These are phyloP conservation scores for Cercospora sp. DNA, from an alignment of 2,329 filamentous ascomycete species.

Conservation along the genomic window DNA sequence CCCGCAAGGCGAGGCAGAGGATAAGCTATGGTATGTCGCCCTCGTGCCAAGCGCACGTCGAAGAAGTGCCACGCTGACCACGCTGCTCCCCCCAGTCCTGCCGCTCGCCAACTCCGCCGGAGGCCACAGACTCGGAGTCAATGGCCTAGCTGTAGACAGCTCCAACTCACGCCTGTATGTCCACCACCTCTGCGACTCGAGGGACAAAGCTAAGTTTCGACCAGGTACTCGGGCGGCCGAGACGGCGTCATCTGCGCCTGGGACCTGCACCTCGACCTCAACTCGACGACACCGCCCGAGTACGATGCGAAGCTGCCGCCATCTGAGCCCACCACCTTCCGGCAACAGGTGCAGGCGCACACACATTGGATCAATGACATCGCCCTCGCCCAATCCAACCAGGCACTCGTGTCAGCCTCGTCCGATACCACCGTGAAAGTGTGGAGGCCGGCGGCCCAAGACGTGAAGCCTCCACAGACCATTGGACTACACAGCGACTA, in stretches of 20 bases:
- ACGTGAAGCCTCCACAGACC: constrained; percentile 67
- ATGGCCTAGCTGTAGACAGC: constrained; percentile 85
- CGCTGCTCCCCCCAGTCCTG: constrained; percentile 49
- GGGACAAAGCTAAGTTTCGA: constrained; percentile 39
- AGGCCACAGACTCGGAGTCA: constrained; percentile 89
- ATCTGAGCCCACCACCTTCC: constrained; percentile 54
- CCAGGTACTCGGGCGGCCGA: constrained; percentile 82
- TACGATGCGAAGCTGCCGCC: constrained; percentile 38
- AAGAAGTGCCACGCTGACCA: constrained; percentile 19
- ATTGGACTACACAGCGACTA: constrained; percentile 96
- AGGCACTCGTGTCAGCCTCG: constrained; percentile 81
- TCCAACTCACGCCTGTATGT: constrained; percentile 70
- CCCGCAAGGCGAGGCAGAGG: constrained; percentile 55
- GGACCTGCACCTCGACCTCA: constrained; percentile 76
- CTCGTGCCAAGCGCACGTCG: not conserved
- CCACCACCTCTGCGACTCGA: not conserved
- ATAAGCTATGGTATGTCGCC: constrained; percentile 51
- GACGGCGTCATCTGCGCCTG: constrained; percentile 96
- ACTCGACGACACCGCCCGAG: constrained; percentile 40
- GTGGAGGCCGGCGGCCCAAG: constrained; percentile 74
- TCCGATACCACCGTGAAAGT: constrained; percentile 93
- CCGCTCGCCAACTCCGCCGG: constrained; percentile 67
- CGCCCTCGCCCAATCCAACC: constrained; percentile 73
- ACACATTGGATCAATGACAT: constrained; percentile 98
- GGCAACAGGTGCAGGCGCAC: constrained; percentile 73